A percentile compares a stretch with the other conserved stretches of the same genome.
phyloP scores from a whole-genome alignment of 345 rosid genomes.

The Eucalyptus pauciflora region DNA sequence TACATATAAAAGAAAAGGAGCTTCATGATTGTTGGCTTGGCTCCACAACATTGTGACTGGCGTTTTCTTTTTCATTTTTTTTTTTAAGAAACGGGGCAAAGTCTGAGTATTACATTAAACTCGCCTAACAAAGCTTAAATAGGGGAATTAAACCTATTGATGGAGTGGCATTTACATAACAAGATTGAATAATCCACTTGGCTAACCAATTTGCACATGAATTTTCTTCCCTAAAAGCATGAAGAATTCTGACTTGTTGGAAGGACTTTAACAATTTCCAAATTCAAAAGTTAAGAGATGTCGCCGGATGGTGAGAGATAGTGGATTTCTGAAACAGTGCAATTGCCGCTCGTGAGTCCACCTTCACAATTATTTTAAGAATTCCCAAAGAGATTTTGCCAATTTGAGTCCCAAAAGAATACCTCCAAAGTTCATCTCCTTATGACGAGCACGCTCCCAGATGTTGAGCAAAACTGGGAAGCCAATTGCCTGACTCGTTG shows the following conservation, averaged over 20 bases:
- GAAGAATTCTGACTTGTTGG: not conserved
- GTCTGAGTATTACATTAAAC: not conserved
- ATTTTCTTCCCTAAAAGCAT: not conserved
- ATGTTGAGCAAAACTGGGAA: not conserved
- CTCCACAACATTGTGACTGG: not conserved
- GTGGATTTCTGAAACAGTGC: not conserved
- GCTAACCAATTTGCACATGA: not conserved
- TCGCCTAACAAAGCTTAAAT: not conserved
- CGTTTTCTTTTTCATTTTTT: not conserved
- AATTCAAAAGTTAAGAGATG: not conserved
- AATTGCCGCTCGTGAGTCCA: not conserved
- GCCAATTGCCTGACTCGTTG: not conserved
- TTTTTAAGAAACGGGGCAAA: not conserved
- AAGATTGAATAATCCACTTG: not conserved
- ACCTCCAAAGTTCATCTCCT: not conserved
- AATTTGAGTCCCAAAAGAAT: not conserved
- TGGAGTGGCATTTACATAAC: not conserved
- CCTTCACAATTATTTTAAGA: not conserved
- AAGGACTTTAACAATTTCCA: not conserved
- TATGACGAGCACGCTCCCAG: not conserved
- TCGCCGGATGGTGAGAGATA: not conserved
- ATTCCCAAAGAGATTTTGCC: not conserved
- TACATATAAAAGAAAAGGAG: not conserved
- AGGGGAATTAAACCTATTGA: not conserved
- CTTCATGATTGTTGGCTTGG: not conserved